Evolutionary conservation across 306 rosid genomes (phyloP).

Genomic region (Canavalia ensiformis): DNA sequence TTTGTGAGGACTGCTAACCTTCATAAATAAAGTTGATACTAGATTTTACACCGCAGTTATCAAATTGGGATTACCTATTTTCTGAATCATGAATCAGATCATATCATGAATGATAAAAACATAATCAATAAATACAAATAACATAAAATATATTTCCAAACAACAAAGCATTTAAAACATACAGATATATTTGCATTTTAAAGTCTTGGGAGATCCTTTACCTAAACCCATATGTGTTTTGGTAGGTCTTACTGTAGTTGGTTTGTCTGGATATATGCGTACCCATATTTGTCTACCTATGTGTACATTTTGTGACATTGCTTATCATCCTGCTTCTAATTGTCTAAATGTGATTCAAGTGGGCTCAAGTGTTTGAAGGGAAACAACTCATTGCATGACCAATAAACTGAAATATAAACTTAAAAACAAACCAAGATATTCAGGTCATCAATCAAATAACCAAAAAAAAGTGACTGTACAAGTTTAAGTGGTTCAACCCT

Average conservation of each 20-base stretch:
- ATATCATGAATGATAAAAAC: background rate
- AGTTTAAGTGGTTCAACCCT: constrained; percentile 8
- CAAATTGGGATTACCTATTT: background rate
- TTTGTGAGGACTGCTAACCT: constrained; percentile 22
- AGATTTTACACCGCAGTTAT: background rate
- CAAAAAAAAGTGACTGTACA: background rate
- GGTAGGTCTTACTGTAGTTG: background rate
- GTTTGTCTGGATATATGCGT: background rate
- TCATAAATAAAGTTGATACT: background rate
- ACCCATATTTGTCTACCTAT: background rate
- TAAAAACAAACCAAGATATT: background rate
- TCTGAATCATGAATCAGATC: background rate
- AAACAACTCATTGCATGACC: background rate
- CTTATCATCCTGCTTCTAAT: no score
- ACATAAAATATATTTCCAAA: background rate
- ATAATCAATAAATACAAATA: background rate
- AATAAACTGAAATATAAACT: background rate
- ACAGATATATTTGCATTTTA: background rate
- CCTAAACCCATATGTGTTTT: background rate
- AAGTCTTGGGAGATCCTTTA: background rate
- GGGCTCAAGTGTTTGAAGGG: no score
- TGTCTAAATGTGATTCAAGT: no score
- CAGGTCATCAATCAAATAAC: background rate
- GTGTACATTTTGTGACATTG: background rate
- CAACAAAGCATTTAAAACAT: background rate